A percentile compares a stretch with the other conserved stretches of the same genome.
Conservation (phyloP, 768 basidiomycete genomes). For the Omphalotus guepiniiformis region DNA sequence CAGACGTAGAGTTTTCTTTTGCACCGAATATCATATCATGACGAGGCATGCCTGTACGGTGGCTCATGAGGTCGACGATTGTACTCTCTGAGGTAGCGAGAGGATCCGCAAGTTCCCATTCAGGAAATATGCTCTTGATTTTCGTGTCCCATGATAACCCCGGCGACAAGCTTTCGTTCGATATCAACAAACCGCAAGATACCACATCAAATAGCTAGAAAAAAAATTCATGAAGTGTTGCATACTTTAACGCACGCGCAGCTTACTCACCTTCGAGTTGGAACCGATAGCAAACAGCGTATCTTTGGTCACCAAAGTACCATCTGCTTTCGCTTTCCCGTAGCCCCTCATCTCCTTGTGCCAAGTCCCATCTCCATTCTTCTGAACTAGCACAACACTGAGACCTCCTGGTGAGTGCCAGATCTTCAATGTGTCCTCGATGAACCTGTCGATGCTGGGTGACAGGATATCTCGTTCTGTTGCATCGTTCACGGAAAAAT, state of each 20-base stretch:
- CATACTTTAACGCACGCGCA: no score
- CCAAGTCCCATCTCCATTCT: conserved; percentile 20
- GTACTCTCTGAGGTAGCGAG: conserved; percentile 15
- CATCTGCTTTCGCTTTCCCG: conserved; percentile 21
- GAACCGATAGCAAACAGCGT: conserved; percentile 26
- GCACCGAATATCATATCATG: conserved; percentile 15
- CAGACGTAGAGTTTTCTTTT: neutral
- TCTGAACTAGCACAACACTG: conserved; percentile 23
- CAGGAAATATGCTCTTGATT: conserved; percentile 20
- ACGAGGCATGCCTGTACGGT: conserved; percentile 23
- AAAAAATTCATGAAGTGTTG: no score
- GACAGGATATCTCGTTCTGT: neutral
- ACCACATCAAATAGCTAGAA: conserved; percentile 21
- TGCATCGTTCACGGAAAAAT: no score
- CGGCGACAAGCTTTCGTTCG: conserved; percentile 19
- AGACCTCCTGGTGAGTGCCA: conserved; percentile 25
- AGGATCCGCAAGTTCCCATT: conserved; percentile 21
- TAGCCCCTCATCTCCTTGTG: conserved; percentile 27
- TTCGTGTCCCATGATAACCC: conserved; percentile 22
- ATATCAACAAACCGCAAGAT: conserved; percentile 22
- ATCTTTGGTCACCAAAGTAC: conserved; percentile 18
- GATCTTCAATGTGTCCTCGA: conserved; percentile 20
- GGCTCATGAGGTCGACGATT: conserved; percentile 24
- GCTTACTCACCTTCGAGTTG: conserved; percentile 29
- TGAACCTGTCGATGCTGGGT: conserved; percentile 9